Base-by-base conservation (phyloP, 2,329 filamentous ascomycete genomes). In the Phialophora expanda region DNA sequence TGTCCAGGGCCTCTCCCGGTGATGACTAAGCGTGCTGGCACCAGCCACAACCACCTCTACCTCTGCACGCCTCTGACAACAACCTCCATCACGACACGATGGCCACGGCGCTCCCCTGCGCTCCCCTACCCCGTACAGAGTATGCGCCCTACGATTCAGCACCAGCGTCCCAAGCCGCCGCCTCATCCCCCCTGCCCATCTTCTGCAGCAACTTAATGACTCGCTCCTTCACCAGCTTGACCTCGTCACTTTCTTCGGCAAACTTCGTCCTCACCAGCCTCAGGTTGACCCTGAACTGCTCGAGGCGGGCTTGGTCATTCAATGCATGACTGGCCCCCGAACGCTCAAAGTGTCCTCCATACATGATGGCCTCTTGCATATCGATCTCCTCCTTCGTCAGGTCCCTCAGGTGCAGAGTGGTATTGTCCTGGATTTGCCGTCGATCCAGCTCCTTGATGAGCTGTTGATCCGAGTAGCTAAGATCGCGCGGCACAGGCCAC, bases 381-480 rank as follows among this genome's bases (percentile, higher is more conserved):
- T 67, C 61, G 26, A 61, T 62, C 26, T 64, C 50, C 20, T 67
- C 65, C 57, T 59, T 67, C 14, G 53, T 61, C 22, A 67, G 48
- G 44, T 67, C 65, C 7, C 8, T 28, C 38, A 67, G 38, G 5
- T 20, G 9, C 11, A 20, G 6, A 4, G 65, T 66, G 22, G 50
- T 56, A 46, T 67, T 67, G 41, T 64, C 53, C 32, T 28, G 30
- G 11, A 46, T 34, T 22, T 53, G 17, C 57, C 28, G 38, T 5
- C 41, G 8, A 28, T 22, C 41, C 17, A 67, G 41, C 34, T 61
- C 54, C 11, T 56, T 58, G 17, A 67, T 7, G 54, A 64, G 14
- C 34, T 64, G 62, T n/a, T 38, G 26, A 28, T 67, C 65, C 3
- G 65, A 64, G 38, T 67, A 67, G 54, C 61, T 64, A 22, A 67